A percentile compares a stretch with the other conserved stretches of the same genome.
These are phyloP conservation scores for Lanzia echinophila DNA, from an alignment of 2,329 filamentous ascomycete genomes.

Conservation along the genomic window DNA sequence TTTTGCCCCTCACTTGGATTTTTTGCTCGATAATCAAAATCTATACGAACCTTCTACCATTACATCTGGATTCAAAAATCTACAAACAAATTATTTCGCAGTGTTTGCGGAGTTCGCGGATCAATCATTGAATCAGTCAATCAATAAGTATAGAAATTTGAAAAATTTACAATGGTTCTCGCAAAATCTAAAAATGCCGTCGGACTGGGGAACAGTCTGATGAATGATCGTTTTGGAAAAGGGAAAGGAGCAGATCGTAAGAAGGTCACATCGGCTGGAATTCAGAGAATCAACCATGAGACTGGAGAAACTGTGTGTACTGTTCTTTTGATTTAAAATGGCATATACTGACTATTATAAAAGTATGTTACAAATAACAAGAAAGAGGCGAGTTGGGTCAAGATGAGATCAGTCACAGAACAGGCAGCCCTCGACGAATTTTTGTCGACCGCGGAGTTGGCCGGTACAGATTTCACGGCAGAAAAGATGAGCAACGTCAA, in stretches of 20 bases:
- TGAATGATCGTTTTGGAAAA: constrained; percentile 98
- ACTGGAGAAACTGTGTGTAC: constrained; percentile 66
- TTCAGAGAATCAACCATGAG: constrained; percentile 62
- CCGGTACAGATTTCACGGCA: constrained; percentile 97
- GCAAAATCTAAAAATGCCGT: constrained; percentile 94
- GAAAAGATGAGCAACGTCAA: constrained; percentile 99
- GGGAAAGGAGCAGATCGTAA: constrained; percentile 80
- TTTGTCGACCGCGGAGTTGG: constrained; percentile 87
- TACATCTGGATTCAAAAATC: too few species aligned
- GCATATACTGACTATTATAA: constrained; percentile 21
- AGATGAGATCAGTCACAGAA: constrained; percentile 98
- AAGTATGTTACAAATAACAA: constrained; percentile 88
- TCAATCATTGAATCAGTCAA: not conserved
- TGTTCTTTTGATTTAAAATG: not conserved
- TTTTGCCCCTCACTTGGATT: constrained; percentile 11
- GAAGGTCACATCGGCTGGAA: constrained; percentile 52
- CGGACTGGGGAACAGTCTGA: constrained; percentile 91
- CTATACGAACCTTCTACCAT: not conserved
- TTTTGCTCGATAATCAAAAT: constrained; percentile 19
- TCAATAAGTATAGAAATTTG: not conserved
- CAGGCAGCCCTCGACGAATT: constrained; percentile 97
- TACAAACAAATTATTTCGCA: not conserved
- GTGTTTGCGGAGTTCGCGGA: not conserved
- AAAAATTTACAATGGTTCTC: constrained; percentile 51
- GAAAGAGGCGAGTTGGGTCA: constrained; percentile 92